phyloP scores from a whole-genome alignment of 768 basidiomycete genomes.

The Suillus fuscotomentosus region DNA sequence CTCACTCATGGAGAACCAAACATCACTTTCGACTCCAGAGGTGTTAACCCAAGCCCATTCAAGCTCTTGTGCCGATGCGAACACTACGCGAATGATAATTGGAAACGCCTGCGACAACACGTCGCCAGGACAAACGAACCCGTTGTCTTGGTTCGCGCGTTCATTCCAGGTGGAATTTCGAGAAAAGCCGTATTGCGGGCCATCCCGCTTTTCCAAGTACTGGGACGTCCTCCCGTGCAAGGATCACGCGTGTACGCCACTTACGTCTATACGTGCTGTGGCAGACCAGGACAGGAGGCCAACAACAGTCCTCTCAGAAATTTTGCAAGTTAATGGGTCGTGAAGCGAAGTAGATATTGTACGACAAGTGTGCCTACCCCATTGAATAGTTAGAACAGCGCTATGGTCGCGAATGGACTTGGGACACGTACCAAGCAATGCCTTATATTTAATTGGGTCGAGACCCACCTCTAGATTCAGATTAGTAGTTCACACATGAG shows the following conservation, averaged over 20 bases:
- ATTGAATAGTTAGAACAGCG: not conserved
- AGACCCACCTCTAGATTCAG: not conserved
- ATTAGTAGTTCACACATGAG: not conserved
- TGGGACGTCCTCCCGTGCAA: conserved; percentile 3
- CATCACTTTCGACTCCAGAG: conserved; percentile 21
- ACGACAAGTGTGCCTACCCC: not conserved
- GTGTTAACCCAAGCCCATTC: conserved; percentile 21
- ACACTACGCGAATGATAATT: conserved; percentile 18
- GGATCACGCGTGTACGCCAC: conserved; percentile 11
- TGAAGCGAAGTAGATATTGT: not conserved
- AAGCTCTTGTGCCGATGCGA: conserved; percentile 25
- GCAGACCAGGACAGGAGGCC: conserved; percentile 3
- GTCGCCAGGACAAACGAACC: conserved; percentile 13
- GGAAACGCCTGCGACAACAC: conserved; percentile 21
- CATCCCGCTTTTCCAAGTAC: conserved; percentile 20
- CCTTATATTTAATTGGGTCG: not conserved
- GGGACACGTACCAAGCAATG: not conserved
- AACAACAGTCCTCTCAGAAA: not conserved
- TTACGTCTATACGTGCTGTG: conserved; percentile 23
- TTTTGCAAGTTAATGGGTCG: not conserved
- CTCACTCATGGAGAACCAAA: conserved; percentile 13
- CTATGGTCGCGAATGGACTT: not conserved
- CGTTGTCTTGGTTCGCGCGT: conserved; percentile 24
- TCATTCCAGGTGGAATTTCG: conserved; percentile 24
- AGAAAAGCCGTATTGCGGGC: conserved; percentile 27